phyloP scores from a whole-genome alignment of 2,329 filamentous ascomycete species.

The Chaetothyriales sp. region DNA sequence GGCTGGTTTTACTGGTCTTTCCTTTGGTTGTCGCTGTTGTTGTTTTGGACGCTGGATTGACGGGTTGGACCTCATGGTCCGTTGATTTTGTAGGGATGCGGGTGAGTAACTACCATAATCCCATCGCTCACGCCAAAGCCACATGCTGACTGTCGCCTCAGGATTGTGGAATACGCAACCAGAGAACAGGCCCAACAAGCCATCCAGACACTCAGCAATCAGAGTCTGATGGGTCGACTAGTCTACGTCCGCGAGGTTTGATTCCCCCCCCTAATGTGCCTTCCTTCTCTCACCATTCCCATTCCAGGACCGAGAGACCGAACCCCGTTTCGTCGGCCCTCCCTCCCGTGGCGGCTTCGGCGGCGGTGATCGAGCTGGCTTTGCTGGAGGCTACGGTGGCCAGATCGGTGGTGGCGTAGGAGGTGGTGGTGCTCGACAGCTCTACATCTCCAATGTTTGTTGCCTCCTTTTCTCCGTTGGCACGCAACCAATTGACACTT shows the following conservation, averaged over 20 bases:
- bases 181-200: constrained; percentile 97
- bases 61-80: constrained; percentile 77
- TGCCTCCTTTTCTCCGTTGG: constrained; percentile 24
- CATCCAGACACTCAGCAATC: constrained; percentile 95
- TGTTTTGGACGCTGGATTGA: constrained; percentile 97
- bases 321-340: constrained; percentile 83
- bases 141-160: constrained; percentile 24
- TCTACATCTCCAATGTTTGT: constrained; percentile 98
- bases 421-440: constrained; percentile 62
- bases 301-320: constrained; percentile 79
- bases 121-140: neutral
- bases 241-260: constrained; percentile 94
- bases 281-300: neutral
- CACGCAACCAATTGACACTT: constrained; percentile 24
- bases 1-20: constrained; percentile 62
- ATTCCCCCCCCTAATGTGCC: neutral
- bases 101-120: constrained; percentile 51
- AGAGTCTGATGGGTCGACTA: constrained; percentile 94
- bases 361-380: constrained; percentile 39
- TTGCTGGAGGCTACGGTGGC: constrained; percentile 26
- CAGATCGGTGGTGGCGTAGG: constrained; percentile 35
- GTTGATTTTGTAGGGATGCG: constrained; percentile 96
- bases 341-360: constrained; percentile 50
- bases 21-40: constrained; percentile 26
- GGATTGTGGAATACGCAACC: constrained; percentile 99